These are phyloP conservation scores for Ailanthus altissimus DNA, from an alignment of 345 rosid genomes.

Conservation along the genomic window DNA sequence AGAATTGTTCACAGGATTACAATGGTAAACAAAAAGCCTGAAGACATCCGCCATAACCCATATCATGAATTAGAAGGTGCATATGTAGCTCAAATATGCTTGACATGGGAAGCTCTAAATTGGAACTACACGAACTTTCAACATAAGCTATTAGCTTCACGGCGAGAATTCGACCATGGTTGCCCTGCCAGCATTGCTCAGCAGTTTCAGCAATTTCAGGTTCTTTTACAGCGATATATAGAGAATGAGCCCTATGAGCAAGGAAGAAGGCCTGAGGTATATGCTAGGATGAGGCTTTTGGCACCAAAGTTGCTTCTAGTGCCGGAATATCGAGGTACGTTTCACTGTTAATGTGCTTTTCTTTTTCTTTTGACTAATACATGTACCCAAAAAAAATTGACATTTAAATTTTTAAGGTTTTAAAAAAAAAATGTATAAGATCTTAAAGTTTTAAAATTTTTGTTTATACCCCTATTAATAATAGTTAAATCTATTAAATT, in stretches of 20 bases:
- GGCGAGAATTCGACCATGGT: constrained; percentile 54
- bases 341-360: background rate
- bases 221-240: constrained; percentile 78
- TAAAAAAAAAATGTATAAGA: too few species aligned
- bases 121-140: constrained; percentile 91
- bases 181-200: constrained; percentile 82
- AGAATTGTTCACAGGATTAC: constrained; percentile 76
- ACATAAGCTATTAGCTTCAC: constrained; percentile 47
- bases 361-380: background rate
- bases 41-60: constrained; percentile 64
- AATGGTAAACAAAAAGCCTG: constrained; percentile 50
- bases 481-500: too few species aligned
- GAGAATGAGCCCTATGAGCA: constrained; percentile 98
- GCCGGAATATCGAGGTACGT: constrained; percentile 85
- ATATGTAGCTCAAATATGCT: constrained; percentile 88
- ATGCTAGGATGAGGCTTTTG: constrained; percentile 87
- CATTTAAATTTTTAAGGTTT: too few species aligned
- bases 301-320: constrained; percentile 93
- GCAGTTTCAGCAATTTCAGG: constrained; percentile 93
- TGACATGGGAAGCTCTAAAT: constrained; percentile 95
- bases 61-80: constrained; percentile 86
- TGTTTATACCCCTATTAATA: too few species aligned
- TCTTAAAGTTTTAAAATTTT: too few species aligned
- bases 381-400: too few species aligned
- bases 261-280: constrained; percentile 88